A percentile compares a stretch with the other conserved stretches of the same genome.
phyloP scores from a whole-genome alignment of 768 basidiomycete species.

The Serendipita vermifera region DNA sequence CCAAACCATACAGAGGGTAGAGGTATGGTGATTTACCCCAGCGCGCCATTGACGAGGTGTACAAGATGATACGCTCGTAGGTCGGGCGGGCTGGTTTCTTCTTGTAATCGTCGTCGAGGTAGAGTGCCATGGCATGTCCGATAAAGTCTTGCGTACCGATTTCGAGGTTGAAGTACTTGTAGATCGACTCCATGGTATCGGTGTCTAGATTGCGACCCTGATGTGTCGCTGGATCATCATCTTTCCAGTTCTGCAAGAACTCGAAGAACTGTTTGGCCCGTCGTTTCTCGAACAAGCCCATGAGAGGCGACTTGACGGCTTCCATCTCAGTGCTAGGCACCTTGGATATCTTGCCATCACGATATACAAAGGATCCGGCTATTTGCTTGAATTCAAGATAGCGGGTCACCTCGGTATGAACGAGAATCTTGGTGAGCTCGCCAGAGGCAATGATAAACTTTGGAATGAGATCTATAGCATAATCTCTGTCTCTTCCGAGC shows the following conservation, averaged over 20 bases:
- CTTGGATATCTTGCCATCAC: constrained; percentile 93
- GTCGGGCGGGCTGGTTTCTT: constrained; percentile 79
- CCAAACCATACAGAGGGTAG: constrained; percentile 96
- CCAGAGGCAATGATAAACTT: constrained; percentile 99
- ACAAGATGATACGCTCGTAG: constrained; percentile 91
- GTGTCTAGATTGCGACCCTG: constrained; percentile 89
- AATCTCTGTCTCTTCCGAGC: constrained; percentile 94
- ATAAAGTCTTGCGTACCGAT: constrained; percentile 97
- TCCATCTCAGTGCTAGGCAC: constrained; percentile 97
- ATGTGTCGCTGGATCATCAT: constrained; percentile 90
- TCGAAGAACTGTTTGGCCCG: constrained; percentile 98
- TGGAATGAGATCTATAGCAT: constrained; percentile 93
- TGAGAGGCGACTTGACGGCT: constrained; percentile 85
- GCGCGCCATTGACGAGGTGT: constrained; percentile 96
- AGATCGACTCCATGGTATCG: constrained; percentile 87
- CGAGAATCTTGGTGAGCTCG: constrained; percentile 93
- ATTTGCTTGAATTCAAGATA: constrained; percentile 99
- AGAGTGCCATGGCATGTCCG: constrained; percentile 97
- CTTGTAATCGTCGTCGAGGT: constrained; percentile 97
- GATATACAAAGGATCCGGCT: constrained; percentile 93
- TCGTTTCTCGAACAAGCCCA: constrained; percentile 99
- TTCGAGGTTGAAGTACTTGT: constrained; percentile 94
- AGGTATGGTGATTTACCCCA: constrained; percentile 99
- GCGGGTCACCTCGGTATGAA: constrained; percentile 95
- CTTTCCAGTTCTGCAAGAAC: constrained; percentile 90